Conservation (phyloP, 306 rosid genomes). For the Argentina anserina region DNA sequence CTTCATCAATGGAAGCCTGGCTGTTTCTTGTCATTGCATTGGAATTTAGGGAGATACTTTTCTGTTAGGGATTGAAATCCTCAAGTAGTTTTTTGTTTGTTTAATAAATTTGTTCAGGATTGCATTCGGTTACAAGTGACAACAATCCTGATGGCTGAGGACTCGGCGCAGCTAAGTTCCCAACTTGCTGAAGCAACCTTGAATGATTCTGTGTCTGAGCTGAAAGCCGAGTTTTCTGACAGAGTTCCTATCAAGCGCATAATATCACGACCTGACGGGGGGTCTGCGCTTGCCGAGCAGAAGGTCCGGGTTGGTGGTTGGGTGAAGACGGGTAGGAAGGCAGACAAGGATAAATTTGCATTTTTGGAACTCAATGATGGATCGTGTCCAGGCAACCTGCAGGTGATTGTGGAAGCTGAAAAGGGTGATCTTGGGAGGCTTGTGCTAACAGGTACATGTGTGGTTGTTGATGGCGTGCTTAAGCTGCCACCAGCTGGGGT, state of each 20-base stretch:
- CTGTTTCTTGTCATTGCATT: not conserved
- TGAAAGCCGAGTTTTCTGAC: slow-evolving; percentile 66
- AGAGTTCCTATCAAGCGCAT: slow-evolving; percentile 69
- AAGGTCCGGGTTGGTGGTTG: slow-evolving; percentile 74
- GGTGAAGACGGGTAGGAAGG: slow-evolving; percentile 96
- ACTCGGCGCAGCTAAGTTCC: slow-evolving; percentile 35
- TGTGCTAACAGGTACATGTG: slow-evolving; percentile 78
- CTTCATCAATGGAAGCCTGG: not conserved
- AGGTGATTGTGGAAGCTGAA: slow-evolving; percentile 78
- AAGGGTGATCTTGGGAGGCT: slow-evolving; percentile 67
- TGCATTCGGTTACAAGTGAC: not conserved
- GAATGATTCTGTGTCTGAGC: slow-evolving; percentile 6
- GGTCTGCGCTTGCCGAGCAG: slow-evolving; percentile 62
- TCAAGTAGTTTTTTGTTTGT: not conserved
- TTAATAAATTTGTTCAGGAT: not conserved
- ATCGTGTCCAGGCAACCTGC: slow-evolving; percentile 68
- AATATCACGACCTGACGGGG: slow-evolving; percentile 63
- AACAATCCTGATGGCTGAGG: slow-evolving; percentile 37
- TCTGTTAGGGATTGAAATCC: no score
- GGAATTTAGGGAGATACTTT: not conserved
- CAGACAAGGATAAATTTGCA: slow-evolving; percentile 90
- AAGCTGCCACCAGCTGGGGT: slow-evolving; percentile 78
- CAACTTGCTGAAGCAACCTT: slow-evolving; percentile 47
- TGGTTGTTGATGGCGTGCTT: slow-evolving; percentile 65
- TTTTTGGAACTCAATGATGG: slow-evolving; percentile 91